phyloP scores from a whole-genome alignment of 805 yeast species.

The Ogataea zsoltii region DNA sequence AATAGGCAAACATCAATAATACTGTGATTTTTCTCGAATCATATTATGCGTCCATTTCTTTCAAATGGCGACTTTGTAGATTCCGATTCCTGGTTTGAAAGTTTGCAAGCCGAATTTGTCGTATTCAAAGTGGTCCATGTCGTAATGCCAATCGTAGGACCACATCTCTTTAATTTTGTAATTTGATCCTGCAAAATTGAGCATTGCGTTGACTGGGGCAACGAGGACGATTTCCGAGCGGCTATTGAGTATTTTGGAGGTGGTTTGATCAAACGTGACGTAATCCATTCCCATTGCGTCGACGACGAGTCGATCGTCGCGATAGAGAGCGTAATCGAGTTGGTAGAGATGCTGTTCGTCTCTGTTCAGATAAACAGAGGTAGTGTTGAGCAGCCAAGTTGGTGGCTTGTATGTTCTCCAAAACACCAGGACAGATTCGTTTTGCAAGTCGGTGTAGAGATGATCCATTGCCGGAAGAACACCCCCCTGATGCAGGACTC shows the following conservation, averaged over 20 bases:
- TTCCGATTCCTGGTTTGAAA: conserved; percentile 62
- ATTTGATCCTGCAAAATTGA: conserved; percentile 14
- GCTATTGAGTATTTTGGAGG: conserved; percentile 5
- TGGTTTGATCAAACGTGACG: conserved; percentile 21
- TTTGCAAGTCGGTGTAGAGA: conserved; percentile 27
- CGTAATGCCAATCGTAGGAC: conserved; percentile 53
- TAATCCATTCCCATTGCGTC: conserved; percentile 49
- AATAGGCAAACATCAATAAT: conserved; percentile 41
- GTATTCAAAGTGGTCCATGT: conserved; percentile 72
- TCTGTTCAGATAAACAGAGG: conserved; percentile 15
- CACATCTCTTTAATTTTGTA: conserved; percentile 29
- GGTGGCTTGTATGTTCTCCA: conserved; percentile 97
- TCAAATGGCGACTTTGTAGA: conserved; percentile 39
- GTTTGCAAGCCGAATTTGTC: conserved; percentile 39
- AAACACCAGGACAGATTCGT: conserved; percentile 58
- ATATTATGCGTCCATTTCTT: neutral
- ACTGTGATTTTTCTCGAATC: conserved; percentile 3
- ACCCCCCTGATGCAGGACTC: conserved; percentile 88
- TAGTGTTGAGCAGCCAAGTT: conserved; percentile 57
- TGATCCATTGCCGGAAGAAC: conserved; percentile 63
- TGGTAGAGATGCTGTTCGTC: conserved; percentile 26
- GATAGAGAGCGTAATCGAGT: conserved; percentile 13
- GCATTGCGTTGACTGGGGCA: conserved; percentile 31
- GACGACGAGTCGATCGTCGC: conserved; percentile 32
- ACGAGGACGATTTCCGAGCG: conserved; percentile 20